Base-by-base conservation (phyloP, 352 stramenopile species). In the Pythium oligandrum region DNA sequence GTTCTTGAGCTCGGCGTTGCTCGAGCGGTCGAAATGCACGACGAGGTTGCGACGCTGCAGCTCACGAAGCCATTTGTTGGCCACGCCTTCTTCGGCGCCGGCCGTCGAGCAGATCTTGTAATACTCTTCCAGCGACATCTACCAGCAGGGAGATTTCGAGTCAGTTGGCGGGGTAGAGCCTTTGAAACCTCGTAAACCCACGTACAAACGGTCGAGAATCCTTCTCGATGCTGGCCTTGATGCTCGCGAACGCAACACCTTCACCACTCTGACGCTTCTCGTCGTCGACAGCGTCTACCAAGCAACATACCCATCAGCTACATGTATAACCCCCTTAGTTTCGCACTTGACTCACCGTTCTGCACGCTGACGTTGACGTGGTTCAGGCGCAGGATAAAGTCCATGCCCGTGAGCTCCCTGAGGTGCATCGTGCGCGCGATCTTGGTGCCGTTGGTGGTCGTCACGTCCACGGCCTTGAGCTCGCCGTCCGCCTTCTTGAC, bases 1-100 rank as follows among this genome's bases (percentile, higher is more conserved):
- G 43, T 79, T 75, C 48, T 86, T 76, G 26, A 92, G 66, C 58
- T 89, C 75, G 3, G 71, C 59, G 55, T 88, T 86, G 45, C 53
- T 71, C 33, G 75, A 87, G 30, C 71, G 71, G 40, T 92, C 73
- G 52, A 90, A 92, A 44, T 92, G 77, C 54, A 86, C 72, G 40
- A 83, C 74, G 6, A 92, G 52, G 46, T 90, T 88, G 17, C 82
- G 76, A 40, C 80, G 77, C 53, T 92, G 79, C 49, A 92, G 58
- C 48, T 90, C 80, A 31, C 77, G 62, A 4, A 92, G 61, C 82
- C 82, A 92, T 57, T 87, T 90, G 57, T 81, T 83, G 36, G 79
- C 80, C 34, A 88, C 76, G 0, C 66, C 63, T 55, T 89, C 68
- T 40, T 90, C 82, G 1, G 75, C 79, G 6, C 82, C 79, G 0